Percentiles rank a stretch among this genome's conserved stretches.
phyloP scores from a whole-genome alignment of 257 asterid species.

The Petrea volubilis region DNA sequence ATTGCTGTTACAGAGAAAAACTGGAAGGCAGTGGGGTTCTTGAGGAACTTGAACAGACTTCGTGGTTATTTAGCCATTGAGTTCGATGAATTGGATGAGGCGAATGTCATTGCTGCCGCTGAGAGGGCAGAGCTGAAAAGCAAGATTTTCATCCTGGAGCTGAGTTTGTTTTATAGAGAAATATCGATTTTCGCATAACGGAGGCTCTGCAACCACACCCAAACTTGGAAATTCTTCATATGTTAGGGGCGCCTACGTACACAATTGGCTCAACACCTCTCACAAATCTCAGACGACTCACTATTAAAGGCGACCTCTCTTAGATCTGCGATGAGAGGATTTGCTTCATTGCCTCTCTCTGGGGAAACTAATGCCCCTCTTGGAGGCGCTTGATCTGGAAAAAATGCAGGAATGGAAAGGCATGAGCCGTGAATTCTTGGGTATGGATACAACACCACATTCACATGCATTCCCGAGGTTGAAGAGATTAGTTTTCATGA shows the following conservation, averaged over 20 bases:
- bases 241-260: background rate
- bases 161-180: no score
- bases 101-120: background rate
- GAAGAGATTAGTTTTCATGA: background rate
- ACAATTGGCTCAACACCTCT: conserved; percentile 3
- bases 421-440: background rate
- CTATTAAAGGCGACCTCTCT: background rate
- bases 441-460: background rate
- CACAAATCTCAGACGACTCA: background rate
- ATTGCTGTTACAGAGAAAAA: no score
- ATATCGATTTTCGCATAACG: no score
- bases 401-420: background rate
- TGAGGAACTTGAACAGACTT: no score
- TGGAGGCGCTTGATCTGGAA: background rate
- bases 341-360: background rate
- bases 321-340: background rate
- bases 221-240: background rate
- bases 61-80: background rate
- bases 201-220: no score
- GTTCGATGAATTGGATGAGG: background rate
- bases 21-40: no score
- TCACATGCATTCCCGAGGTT: background rate
- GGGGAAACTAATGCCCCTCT: background rate
- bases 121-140: no score
- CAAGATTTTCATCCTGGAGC: no score